Evolutionary conservation across 495 filamentous ascomycete genomes (phyloP), one percentile per base, ranked within the genome.

Genomic region (Talaromyces borbonicus): DNA sequence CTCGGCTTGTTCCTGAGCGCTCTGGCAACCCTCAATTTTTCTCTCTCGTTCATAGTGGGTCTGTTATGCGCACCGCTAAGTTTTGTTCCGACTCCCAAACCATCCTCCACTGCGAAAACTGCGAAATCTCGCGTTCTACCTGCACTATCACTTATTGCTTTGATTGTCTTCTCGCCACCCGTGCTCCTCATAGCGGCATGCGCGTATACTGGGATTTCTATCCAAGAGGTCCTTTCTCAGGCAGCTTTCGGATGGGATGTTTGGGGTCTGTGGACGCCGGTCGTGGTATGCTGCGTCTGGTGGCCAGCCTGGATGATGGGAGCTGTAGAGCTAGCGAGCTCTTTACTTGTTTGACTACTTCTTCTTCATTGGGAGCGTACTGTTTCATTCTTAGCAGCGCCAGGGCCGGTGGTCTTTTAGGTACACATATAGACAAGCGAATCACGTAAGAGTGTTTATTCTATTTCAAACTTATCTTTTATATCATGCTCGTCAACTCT

Each of bases 251-350:
- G 85, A 0, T 97, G 90, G 92, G 72, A 84, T 55, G 85, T 95
- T 14, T 88, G 82, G 74, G 90, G 90, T 2, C 77, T 90, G 72
- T 94, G 88, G 71, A 94, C 88, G 29, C 66, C 83, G 49, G 79
- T 97, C 6, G 80, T 97, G 29, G 80, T 97, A 14, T 98, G 93
- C 88, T 86, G 87, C 60, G 87, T 97, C 23, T 98, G 92, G 92
- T 98, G 90, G 90, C 93, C 92, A 6, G 88, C 86, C 18, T 97
- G 92, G 93, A 53, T 95, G 43, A 74, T 77, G 11, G 87, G 75
- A 16, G 65, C 66, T 47, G 66, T 81, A 0, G 52, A 77, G 45
- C 50, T 75, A 32, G 68, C 66, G 39, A 57, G 59, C 43, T 69
- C 65, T 6, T 48, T 69, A 26, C 68, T 69, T 44, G 14, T 29